Percentiles rank a stretch among this genome's conserved stretches.
Conservation (phyloP, 2,329 filamentous ascomycete genomes). For the Phaeomoniella chlamydospora region DNA sequence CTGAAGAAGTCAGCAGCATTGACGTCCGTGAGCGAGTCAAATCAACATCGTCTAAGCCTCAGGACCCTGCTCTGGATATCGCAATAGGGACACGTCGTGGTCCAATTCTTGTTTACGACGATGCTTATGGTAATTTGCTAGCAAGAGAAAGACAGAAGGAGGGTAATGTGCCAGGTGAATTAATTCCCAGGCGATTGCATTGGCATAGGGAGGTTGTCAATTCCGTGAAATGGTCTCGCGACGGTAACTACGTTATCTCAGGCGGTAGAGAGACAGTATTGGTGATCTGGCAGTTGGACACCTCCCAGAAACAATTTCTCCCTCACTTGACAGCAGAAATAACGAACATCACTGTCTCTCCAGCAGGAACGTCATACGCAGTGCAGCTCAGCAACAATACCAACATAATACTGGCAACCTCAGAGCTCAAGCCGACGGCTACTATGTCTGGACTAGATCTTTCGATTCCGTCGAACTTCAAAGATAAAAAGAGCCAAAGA, state of each 20-base stretch:
- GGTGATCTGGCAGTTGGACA: constrained; percentile 87
- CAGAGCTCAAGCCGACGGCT: constrained; percentile 70
- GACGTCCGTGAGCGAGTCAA: constrained; percentile 39
- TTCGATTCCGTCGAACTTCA: constrained; percentile 15
- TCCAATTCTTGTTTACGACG: constrained; percentile 66
- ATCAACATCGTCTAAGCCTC: constrained; percentile 7
- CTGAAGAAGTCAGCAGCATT: constrained; percentile 52
- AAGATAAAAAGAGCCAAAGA: constrained; percentile 20
- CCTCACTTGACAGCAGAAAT: constrained; percentile 83
- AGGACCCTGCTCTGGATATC: constrained; percentile 46
- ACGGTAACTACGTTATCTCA: constrained; percentile 90
- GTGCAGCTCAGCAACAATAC: constrained; percentile 86
- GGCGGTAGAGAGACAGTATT: constrained; percentile 82
- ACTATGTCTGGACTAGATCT: constrained; percentile 71
- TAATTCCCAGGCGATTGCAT: constrained; percentile 55
- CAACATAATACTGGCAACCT: constrained; percentile 75
- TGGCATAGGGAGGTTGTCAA: constrained; percentile 83
- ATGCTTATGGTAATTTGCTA: constrained; percentile 47
- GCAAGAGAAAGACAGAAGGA: constrained; percentile 26
- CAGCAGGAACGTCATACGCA: constrained; percentile 65
- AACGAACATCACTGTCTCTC: constrained; percentile 71
- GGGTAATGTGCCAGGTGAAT: constrained; percentile 20
- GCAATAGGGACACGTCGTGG: constrained; percentile 65
- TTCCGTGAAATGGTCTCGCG: constrained; percentile 77
- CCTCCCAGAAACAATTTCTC: constrained; percentile 64